These are phyloP conservation scores for Globisporangium cylindrosporum DNA, from an alignment of 352 stramenopile genomes.

Conservation along the genomic window DNA sequence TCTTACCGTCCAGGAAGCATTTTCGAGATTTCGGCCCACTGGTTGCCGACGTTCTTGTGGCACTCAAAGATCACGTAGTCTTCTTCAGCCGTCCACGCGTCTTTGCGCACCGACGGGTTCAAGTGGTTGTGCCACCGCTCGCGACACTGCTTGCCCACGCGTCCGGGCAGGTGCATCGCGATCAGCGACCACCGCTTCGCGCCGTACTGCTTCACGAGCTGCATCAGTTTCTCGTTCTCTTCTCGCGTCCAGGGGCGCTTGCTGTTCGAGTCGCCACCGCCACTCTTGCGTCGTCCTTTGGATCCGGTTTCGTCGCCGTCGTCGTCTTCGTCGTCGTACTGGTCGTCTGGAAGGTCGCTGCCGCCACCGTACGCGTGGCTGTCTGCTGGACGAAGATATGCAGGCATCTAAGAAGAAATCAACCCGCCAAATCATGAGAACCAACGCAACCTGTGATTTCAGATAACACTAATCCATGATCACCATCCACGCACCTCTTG, in stretches of 20 bases:
- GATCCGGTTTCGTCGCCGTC: constrained; percentile 53
- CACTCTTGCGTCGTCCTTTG: constrained; percentile 45
- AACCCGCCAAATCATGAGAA: neutral
- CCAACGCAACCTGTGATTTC: neutral
- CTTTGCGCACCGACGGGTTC: constrained; percentile 85
- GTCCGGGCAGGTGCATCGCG: constrained; percentile 83
- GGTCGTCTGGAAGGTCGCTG: constrained; percentile 37
- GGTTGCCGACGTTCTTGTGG: constrained; percentile 91
- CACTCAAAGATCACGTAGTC: constrained; percentile 90
- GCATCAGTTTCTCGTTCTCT: constrained; percentile 88
- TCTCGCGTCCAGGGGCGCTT: constrained; percentile 85
- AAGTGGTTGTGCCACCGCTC: constrained; percentile 90
- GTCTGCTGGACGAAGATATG: constrained; percentile 4
- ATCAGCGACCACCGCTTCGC: constrained; percentile 89
- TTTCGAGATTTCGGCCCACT: constrained; percentile 91
- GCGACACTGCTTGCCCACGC: constrained; percentile 88
- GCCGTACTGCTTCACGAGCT: constrained; percentile 88
- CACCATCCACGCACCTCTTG: constrained; percentile 6
- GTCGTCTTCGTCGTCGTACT: constrained; percentile 71
- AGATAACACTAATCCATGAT: neutral
- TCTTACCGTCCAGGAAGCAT: constrained; percentile 81
- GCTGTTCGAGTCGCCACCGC: constrained; percentile 62
- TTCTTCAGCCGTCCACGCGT: constrained; percentile 88
- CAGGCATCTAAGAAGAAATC: neutral
- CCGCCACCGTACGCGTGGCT: neutral